A percentile compares a stretch with the other conserved stretches of the same genome.
These are phyloP conservation scores for Colletotrichum phormii DNA, from an alignment of 2,329 filamentous ascomycete genomes.

Conservation along the genomic window DNA sequence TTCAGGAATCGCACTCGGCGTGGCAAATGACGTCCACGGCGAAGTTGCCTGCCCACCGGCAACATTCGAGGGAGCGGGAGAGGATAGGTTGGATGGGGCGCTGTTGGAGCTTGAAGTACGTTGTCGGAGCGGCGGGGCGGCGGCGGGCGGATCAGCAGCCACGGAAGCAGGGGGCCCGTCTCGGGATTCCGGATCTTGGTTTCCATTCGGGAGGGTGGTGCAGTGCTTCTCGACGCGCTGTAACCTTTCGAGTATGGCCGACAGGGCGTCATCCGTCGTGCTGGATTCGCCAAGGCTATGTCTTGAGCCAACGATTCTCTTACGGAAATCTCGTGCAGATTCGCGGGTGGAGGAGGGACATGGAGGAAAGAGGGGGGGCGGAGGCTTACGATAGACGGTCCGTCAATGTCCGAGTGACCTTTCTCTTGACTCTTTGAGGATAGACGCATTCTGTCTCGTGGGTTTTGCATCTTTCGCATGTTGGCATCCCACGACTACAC, in stretches of 20 bases:
- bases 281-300: constrained; percentile 5
- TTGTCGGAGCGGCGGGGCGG: constrained; percentile 18
- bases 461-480: constrained; percentile 42
- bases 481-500: constrained; percentile 45
- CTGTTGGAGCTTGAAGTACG: constrained; percentile 13
- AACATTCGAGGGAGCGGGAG: constrained; percentile 15
- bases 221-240: constrained; percentile 44
- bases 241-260: constrained; percentile 44
- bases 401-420: constrained; percentile 36
- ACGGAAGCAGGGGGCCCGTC: constrained; percentile 8
- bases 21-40: constrained; percentile 17
- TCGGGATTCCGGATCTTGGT: neutral
- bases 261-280: constrained; percentile 37
- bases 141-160: neutral
- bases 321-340: neutral
- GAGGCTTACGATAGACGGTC: constrained; percentile 26
- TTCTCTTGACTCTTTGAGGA: constrained; percentile 43
- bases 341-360: no score
- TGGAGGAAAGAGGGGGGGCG: neutral
- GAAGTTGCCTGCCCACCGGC: constrained; percentile 3
- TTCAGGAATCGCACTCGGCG: neutral
- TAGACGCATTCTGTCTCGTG: constrained; percentile 44
- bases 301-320: constrained; percentile 10
- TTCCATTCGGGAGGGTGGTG: neutral
- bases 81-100: constrained; percentile 35